A percentile compares a stretch with the other conserved stretches of the same genome.
Conservation (phyloP, 179 eudicot species). For the Sideroxylon spinosum region DNA sequence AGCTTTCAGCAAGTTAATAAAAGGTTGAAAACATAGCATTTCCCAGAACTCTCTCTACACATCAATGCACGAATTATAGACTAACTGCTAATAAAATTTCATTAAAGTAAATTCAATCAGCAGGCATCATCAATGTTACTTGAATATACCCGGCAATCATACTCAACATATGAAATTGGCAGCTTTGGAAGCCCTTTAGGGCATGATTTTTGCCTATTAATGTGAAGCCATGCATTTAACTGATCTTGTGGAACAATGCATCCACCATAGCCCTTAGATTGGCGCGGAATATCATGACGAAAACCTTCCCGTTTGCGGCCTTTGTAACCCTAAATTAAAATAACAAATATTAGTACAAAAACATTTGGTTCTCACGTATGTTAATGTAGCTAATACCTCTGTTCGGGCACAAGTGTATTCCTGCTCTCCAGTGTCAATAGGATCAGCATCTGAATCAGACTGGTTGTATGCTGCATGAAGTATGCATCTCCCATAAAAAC, state of each 20-base stretch:
- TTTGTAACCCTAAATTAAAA: conserved; percentile 46
- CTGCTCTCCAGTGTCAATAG: conserved; percentile 23
- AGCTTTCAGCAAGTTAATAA: not conserved
- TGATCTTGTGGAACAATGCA: conserved; percentile 65
- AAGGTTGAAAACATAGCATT: not conserved
- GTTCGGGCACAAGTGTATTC: conserved; percentile 60
- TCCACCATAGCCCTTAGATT: conserved; percentile 32
- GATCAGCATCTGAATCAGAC: conserved; percentile 22
- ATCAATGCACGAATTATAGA: not conserved
- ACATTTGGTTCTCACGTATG: not conserved
- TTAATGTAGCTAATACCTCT: conserved; percentile 34
- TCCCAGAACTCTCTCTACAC: not conserved
- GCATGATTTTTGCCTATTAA: conserved; percentile 43
- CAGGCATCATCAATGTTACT: not conserved
- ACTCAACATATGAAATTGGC: conserved; percentile 41
- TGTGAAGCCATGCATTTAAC: conserved; percentile 66
- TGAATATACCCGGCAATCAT: conserved; percentile 57
- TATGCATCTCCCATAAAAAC: conserved; percentile 53
- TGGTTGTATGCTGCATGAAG: conserved; percentile 39
- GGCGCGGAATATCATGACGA: conserved; percentile 25
- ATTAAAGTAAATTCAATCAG: not conserved
- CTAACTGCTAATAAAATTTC: not conserved
- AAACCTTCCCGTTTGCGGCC: conserved; percentile 46
- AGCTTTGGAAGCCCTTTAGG: conserved; percentile 35
- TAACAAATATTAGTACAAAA: conserved; percentile 1